Conservation (phyloP, 2,329 filamentous ascomycete species). For the Stachybotrys chartarum region DNA sequence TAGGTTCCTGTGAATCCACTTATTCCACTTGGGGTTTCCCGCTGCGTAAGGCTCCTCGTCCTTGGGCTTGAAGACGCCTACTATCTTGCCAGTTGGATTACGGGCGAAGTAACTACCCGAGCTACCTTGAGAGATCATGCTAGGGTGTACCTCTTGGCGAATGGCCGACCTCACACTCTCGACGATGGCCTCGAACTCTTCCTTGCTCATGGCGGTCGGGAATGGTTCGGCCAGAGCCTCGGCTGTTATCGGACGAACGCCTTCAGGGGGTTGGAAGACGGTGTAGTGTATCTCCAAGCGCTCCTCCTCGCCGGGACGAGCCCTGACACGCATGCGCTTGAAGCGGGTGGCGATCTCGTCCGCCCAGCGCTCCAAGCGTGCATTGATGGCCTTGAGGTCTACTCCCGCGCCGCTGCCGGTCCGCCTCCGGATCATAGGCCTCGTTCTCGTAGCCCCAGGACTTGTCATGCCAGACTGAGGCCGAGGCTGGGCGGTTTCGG, state of each 20-base stretch:
- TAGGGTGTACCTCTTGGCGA: conserved; percentile 82
- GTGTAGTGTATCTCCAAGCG: conserved; percentile 93
- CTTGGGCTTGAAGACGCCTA: conserved; percentile 98
- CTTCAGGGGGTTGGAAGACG: conserved; percentile 90
- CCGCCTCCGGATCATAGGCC: conserved; percentile 37
- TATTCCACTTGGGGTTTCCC: conserved; percentile 98
- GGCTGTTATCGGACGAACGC: conserved; percentile 70
- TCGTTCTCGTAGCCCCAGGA: conserved; percentile 32
- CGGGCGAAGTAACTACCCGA: conserved; percentile 97
- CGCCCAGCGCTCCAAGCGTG: conserved; percentile 88
- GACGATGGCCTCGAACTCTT: conserved; percentile 80
- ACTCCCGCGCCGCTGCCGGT: conserved; percentile 75
- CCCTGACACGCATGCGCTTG: conserved; percentile 74
- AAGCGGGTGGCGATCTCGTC: conserved; percentile 97
- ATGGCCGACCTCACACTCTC: conserved; percentile 89
- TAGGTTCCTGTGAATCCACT: conserved; percentile 97
- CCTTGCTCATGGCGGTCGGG: conserved; percentile 63
- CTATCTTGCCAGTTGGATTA: conserved; percentile 84
- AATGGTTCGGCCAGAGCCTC: conserved; percentile 61
- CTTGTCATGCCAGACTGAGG: conserved; percentile 54
- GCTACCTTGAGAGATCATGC: conserved; percentile 94
- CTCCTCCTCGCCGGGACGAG: conserved; percentile 68
- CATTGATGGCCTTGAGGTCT: conserved; percentile 97
- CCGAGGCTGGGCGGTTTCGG: conserved; percentile 53
- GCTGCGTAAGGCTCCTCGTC: conserved; percentile 97